These are phyloP conservation scores for Yamadazyma takamatsuzukensis DNA, from an alignment of 805 yeast genomes.

Conservation along the genomic window DNA sequence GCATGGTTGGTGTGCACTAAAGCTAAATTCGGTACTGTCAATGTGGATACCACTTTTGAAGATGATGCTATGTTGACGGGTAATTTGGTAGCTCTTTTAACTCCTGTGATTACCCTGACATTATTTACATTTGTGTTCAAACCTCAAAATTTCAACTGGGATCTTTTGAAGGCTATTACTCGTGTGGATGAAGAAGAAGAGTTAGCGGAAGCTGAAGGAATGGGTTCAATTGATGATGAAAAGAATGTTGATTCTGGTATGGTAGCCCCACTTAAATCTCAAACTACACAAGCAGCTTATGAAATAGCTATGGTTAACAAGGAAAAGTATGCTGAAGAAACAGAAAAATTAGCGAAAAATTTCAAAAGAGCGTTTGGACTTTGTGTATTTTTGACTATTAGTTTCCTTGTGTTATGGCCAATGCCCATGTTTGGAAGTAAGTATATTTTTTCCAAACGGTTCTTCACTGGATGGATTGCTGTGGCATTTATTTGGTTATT, in stretches of 20 bases:
- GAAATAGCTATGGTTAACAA: conserved; percentile 27
- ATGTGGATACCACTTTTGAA: conserved; percentile 56
- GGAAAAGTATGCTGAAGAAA: conserved; percentile 39
- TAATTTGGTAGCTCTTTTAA: conserved; percentile 74
- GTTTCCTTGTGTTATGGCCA: conserved; percentile 78
- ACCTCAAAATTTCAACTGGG: conserved; percentile 75
- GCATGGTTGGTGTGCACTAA: conserved; percentile 45
- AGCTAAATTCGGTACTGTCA: conserved; percentile 28
- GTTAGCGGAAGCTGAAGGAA: conserved; percentile 38
- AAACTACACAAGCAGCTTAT: conserved; percentile 35
- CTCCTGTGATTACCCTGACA: conserved; percentile 68
- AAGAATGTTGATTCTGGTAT: conserved; percentile 19
- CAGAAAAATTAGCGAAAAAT: conserved; percentile 48
- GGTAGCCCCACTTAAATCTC: conserved; percentile 34
- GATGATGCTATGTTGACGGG: conserved; percentile 91
- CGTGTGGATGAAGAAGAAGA: conserved; percentile 72
- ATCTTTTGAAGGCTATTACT: conserved; percentile 52
- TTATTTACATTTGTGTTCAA: conserved; percentile 60
- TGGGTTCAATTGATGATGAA: conserved; percentile 3
- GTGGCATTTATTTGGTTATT: conserved; percentile 83
- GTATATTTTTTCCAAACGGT: conserved; percentile 68
- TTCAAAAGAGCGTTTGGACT: conserved; percentile 59
- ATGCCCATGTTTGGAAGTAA: conserved; percentile 89
- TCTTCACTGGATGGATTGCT: conserved; percentile 87
- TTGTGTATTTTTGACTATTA: conserved; percentile 58